phyloP scores from a whole-genome alignment of 768 basidiomycete genomes.

The Rhodotorula graminis region DNA sequence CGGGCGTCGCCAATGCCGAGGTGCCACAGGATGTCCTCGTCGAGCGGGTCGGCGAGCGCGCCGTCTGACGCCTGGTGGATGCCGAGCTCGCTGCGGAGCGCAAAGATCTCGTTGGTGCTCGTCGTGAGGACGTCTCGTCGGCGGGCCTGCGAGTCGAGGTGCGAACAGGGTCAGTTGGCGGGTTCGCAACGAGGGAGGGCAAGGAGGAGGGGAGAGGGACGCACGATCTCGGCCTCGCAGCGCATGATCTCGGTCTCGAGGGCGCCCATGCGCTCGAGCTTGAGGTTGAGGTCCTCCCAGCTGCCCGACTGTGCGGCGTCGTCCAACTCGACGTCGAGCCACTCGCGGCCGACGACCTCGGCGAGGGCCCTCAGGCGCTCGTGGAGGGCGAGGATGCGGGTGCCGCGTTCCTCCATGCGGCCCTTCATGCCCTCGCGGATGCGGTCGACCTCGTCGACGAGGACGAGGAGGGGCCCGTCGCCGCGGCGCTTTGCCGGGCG shows the following conservation, averaged over 20 bases:
- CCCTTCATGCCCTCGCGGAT: conserved; percentile 51
- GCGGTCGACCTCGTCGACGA: conserved; percentile 9
- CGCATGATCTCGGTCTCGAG: conserved; percentile 78
- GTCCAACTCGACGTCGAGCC: conserved; percentile 10
- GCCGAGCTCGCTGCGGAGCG: conserved; percentile 76
- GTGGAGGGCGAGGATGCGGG: conserved; percentile 14
- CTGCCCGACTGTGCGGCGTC: conserved; percentile 42
- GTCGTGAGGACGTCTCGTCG: conserved; percentile 62
- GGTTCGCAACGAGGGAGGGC: no score
- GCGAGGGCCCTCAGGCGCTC: conserved; percentile 5
- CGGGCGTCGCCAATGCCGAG: conserved; percentile 43
- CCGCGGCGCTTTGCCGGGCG: conserved; percentile 53
- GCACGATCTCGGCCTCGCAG: conserved; percentile 78
- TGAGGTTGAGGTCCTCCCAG: conserved; percentile 61
- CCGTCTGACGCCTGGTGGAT: conserved; percentile 17
- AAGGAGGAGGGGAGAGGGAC: conserved; percentile 43
- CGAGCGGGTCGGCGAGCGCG: conserved; percentile 35
- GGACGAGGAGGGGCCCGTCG: background rate
- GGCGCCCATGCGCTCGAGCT: conserved; percentile 70
- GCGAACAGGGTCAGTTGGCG: background rate
- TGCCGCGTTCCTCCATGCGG: conserved; percentile 50
- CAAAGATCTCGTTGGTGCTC: conserved; percentile 70
- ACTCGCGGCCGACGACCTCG: conserved; percentile 8
- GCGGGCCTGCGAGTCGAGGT: conserved; percentile 54
- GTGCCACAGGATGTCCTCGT: conserved; percentile 39